phyloP scores from a whole-genome alignment of 495 filamentous ascomycete species.

The Penicillium roqueforti region DNA sequence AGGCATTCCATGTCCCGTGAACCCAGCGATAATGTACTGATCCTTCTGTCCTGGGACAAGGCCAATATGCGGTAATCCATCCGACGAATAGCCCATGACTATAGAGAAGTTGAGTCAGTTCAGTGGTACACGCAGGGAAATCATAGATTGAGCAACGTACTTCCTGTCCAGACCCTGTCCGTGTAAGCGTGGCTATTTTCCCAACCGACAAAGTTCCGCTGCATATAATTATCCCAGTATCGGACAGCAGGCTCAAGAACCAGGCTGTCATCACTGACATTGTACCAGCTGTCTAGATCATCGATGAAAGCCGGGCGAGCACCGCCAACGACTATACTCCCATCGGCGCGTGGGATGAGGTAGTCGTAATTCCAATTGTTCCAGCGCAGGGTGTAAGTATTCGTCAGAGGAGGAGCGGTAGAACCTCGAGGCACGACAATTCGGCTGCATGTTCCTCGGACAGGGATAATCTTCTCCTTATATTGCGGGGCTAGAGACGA shows the following conservation, averaged over 20 bases:
- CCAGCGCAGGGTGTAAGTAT: slow-evolving; percentile 28
- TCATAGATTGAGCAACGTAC: slow-evolving; percentile 26
- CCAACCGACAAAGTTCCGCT: slow-evolving; percentile 47
- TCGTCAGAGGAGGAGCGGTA: slow-evolving; percentile 12
- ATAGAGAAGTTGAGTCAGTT: not conserved
- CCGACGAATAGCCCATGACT: slow-evolving; percentile 42
- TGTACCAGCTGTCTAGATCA: slow-evolving; percentile 42
- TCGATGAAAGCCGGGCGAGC: slow-evolving; percentile 34
- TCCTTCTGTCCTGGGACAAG: slow-evolving; percentile 38
- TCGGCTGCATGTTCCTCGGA: slow-evolving; percentile 50
- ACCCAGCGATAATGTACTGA: slow-evolving; percentile 45
- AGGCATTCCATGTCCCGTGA: slow-evolving; percentile 50
- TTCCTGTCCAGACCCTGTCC: slow-evolving; percentile 51
- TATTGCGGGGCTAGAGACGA: slow-evolving; percentile 66
- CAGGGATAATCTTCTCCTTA: slow-evolving; percentile 68
- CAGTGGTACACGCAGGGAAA: not conserved
- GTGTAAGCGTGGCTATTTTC: slow-evolving; percentile 40
- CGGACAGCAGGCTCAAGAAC: slow-evolving; percentile 36
- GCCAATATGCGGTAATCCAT: slow-evolving; percentile 44
- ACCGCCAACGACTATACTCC: slow-evolving; percentile 52
- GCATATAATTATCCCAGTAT: slow-evolving; percentile 50
- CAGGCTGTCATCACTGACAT: slow-evolving; percentile 45
- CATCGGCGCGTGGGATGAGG: slow-evolving; percentile 47
- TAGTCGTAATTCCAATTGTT: slow-evolving; percentile 42
- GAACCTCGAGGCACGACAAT: slow-evolving; percentile 27